Conservation (phyloP, 306 rosid species). For the Dryas drummondii region DNA sequence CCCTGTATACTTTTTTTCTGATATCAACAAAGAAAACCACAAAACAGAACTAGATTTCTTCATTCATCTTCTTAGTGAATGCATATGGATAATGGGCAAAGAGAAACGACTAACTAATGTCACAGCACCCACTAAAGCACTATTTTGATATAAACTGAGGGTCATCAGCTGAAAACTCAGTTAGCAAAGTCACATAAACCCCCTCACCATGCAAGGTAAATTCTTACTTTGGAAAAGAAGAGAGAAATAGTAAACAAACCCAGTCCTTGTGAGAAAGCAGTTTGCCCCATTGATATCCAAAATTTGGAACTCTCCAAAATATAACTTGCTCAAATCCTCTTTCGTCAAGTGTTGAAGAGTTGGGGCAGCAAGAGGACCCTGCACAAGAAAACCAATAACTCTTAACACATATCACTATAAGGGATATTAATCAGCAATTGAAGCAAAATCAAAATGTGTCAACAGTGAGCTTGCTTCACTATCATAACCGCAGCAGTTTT, state of each 20-base stretch:
- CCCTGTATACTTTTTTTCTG: constrained; percentile 4
- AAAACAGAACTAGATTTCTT: neutral
- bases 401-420: constrained; percentile 5
- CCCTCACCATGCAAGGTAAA: neutral
- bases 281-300: constrained; percentile 77
- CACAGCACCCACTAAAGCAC: neutral
- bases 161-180: neutral
- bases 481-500: neutral
- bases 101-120: neutral
- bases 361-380: constrained; percentile 97
- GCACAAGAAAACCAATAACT: constrained; percentile 27
- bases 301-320: constrained; percentile 73
- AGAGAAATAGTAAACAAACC: constrained; percentile 49
- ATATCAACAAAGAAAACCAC: constrained; percentile 5
- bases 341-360: constrained; percentile 85
- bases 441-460: neutral
- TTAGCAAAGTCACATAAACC: neutral
- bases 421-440: constrained; percentile 14
- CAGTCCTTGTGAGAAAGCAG: constrained; percentile 91
- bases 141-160: constrained; percentile 6
- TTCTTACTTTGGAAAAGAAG: constrained; percentile 1
- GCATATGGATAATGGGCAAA: neutral
- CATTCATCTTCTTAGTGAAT: neutral
- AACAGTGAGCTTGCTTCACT: neutral
- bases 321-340: constrained; percentile 82